These are phyloP conservation scores for Nadsonia starkeyi-henricii DNA, from an alignment of 1,139 yeast genomes.

Conservation along the genomic window DNA sequence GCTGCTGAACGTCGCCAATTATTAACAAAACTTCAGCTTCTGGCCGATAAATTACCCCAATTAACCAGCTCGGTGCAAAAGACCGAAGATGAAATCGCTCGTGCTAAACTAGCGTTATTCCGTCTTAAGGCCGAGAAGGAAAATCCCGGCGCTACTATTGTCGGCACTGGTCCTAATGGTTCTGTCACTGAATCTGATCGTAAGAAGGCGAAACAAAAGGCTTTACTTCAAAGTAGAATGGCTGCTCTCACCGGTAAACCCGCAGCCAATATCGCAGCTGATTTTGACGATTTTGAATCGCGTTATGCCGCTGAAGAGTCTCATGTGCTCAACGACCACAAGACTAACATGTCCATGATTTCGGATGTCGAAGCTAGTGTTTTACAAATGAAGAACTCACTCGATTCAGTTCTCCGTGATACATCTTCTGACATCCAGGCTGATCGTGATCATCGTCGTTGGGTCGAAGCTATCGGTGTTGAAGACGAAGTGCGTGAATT, in stretches of 20 bases:
- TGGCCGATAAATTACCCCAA: slow-evolving; percentile 57
- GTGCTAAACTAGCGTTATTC: slow-evolving; percentile 49
- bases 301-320: slow-evolving; percentile 42
- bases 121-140: slow-evolving; percentile 40
- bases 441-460: slow-evolving; percentile 50
- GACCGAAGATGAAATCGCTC: slow-evolving; percentile 57
- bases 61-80: slow-evolving; percentile 47
- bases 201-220: slow-evolving; percentile 64
- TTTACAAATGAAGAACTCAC: slow-evolving; percentile 52
- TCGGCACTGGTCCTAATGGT: slow-evolving; percentile 80
- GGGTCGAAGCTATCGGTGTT: slow-evolving; percentile 80
- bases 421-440: slow-evolving; percentile 23
- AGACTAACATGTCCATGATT: slow-evolving; percentile 41
- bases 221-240: slow-evolving; percentile 69
- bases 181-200: slow-evolving; percentile 70
- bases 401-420: slow-evolving; percentile 28
- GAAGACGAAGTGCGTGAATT: slow-evolving; percentile 53
- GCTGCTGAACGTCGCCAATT: slow-evolving; percentile 31
- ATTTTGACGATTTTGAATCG: slow-evolving; percentile 41
- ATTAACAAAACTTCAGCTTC: slow-evolving; percentile 35
- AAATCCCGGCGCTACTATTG: slow-evolving; percentile 49
- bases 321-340: slow-evolving; percentile 40
- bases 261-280: slow-evolving; percentile 31
- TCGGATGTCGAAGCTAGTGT: slow-evolving; percentile 62
- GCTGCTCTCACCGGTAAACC: slow-evolving; percentile 80